Evolutionary conservation across 176 grass and related monocot species (phyloP).

Genomic region (Eragrostis nindensis): DNA sequence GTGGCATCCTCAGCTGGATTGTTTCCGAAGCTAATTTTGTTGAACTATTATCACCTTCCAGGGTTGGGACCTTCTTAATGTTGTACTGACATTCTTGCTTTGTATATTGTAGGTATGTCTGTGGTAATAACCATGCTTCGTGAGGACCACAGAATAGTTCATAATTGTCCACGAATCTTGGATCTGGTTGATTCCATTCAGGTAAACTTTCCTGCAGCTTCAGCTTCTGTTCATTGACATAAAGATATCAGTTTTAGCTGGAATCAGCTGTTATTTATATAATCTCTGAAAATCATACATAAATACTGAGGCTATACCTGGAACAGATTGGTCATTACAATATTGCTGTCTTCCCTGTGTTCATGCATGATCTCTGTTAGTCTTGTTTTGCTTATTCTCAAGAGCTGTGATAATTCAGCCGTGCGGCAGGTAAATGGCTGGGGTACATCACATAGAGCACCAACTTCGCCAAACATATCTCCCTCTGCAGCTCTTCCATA

Average conservation of each 20-base stretch:
- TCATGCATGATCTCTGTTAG: constrained; percentile 73
- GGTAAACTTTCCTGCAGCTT: constrained; percentile 48
- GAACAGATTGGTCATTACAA: constrained; percentile 75
- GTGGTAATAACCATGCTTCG: constrained; percentile 31
- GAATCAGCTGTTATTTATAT: constrained; percentile 8
- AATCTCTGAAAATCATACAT: background rate
- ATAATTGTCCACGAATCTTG: constrained; percentile 38
- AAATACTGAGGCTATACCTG: constrained; percentile 63
- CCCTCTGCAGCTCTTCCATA: constrained; percentile 47
- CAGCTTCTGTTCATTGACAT: constrained; percentile 46
- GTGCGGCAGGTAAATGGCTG: constrained; percentile 83
- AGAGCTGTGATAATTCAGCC: constrained; percentile 72
- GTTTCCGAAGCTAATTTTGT: constrained; percentile 30
- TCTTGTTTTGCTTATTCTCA: constrained; percentile 69
- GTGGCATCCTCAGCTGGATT: background rate
- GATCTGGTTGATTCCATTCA: constrained; percentile 45
- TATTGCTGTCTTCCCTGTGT: constrained; percentile 61
- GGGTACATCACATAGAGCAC: constrained; percentile 53
- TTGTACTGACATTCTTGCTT: constrained; percentile 24
- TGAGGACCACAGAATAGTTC: constrained; percentile 41
- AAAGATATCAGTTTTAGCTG: constrained; percentile 23
- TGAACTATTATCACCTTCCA: constrained; percentile 32
- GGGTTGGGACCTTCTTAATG: constrained; percentile 28
- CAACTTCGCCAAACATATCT: constrained; percentile 80
- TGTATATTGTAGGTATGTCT: constrained; percentile 20